Evolutionary conservation across 192 early-diverging fungal genomes (phyloP), one percentile per base, ranked within the genome.

Genomic region (Linnemannia zychae): DNA sequence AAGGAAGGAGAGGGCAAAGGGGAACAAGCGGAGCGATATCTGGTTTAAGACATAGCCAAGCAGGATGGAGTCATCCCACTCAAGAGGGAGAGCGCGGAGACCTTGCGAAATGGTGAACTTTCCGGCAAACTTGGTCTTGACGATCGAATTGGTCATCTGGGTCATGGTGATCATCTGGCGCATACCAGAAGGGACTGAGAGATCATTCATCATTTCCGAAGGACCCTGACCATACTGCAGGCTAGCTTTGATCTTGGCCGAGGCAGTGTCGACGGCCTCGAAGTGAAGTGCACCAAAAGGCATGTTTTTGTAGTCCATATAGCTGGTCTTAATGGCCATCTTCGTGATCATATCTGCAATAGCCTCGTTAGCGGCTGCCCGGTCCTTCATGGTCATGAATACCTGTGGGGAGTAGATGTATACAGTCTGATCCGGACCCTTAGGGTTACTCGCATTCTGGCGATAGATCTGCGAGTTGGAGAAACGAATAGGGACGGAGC

Each of bases 1-100:
- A 15, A 84, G 34, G 34, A 84, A 84, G 53, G 77, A 84, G n/a
- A 84, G 77, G 0, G 67, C 82, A 46, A 79, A 79, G 13, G 82
- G 82, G 63, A 84, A 79, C 44, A 84, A 24, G 38, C 48, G 50
- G 4, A 40, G 3, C 1, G 82, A 74, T 0, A 79, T 31, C 44
- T 78, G 47, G 44, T 75, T 84, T 40, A 84, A 47, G 11, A 0
- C 0, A 9, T 67, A 31, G 9, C 82, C 77, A 3, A 79, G 52
- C 16, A 49, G 18, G 37, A 47, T 12, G 37, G 47, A 36, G 13
- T 33, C 33, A 47, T 79, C 60, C 37, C 22, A 79, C 34, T 74
- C 77, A n/a, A 40, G 72, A 18, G 82, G 82, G 6, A 84, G n/a
- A 37, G 77, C 73, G 1, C 82, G 44, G 20, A 84, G 4, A 28